Evolutionary conservation across 257 asterid genomes (phyloP), one percentile per base, ranked within the genome.

Genomic region (Marsdenia floribunda): DNA sequence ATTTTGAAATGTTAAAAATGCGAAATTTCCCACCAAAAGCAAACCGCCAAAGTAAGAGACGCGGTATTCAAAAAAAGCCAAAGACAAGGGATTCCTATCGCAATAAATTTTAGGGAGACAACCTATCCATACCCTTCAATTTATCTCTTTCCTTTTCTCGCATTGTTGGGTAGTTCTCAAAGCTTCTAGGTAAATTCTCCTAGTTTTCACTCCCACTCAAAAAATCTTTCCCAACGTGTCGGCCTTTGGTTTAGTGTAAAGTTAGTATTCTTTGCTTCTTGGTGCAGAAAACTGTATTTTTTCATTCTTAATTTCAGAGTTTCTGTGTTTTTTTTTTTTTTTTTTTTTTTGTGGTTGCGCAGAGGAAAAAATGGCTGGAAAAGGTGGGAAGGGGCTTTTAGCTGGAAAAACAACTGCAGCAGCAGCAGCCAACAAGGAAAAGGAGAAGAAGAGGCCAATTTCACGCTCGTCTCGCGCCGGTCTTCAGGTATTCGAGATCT

Each of bases 381-480:
- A 93, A 83, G 98, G 98, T 63, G 98, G 98, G 55, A 93, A 93
- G 82, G 98, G 98, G 42, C 96, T 93, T 10, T 85, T 93, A 59
- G 98, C 98, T 10, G 97, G 96, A 61, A 93, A 93, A 87, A 93
- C 98, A n/a, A 88, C 88, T 58, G 97, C 98, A 11, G 84, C 84
- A 6, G 87, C 87, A 18, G 87, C 85, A 4, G 96, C 92, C 46
- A 89, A 77, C 90, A 91, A 93, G 82, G 98, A 93, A 12, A 93
- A 93, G 82, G 92, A 85, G 81, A 93, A 93, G 86, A 93, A 93
- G 75, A 83, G 88, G 58, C 96, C 98, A 0, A 78, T 86, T 74
- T 91, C 98, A 22, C 90, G 97, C 7, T 91, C 98, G 5, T 90
- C 98, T 54, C 90, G 97, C 14, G 98, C 98, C 24, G 98, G 98